These are phyloP conservation scores for Cryphonectria parasitica DNA, from an alignment of 2,329 filamentous ascomycete species.

Conservation along the genomic window DNA sequence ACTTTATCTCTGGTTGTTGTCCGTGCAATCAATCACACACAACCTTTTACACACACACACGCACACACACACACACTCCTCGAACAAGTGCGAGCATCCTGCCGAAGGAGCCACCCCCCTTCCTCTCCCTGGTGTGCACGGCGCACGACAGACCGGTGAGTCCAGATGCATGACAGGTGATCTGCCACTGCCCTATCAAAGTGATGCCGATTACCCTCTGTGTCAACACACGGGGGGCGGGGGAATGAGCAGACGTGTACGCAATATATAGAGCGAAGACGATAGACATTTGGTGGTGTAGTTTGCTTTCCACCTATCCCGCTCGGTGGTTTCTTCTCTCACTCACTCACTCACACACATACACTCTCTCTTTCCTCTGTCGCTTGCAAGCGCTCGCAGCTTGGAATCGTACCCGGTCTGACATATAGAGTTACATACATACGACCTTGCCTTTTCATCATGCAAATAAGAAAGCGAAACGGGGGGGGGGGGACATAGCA, in stretches of 20 bases:
- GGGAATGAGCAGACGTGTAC: background rate
- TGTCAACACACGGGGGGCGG: background rate
- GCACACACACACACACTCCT: background rate
- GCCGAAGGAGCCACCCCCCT: background rate
- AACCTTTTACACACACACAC: background rate
- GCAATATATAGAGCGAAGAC: background rate
- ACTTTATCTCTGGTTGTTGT: slow-evolving; percentile 4
- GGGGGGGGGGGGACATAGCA: background rate
- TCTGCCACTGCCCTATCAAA: slow-evolving; percentile 18
- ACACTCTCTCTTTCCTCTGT: background rate
- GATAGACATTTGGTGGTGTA: background rate
- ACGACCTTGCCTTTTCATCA: background rate
- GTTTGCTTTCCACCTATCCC: background rate
- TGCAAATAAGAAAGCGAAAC: background rate
- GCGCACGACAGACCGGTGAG: slow-evolving; percentile 24
- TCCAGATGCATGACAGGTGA: slow-evolving; percentile 13
- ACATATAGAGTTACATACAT: background rate
- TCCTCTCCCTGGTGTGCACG: background rate
- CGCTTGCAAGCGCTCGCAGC: background rate
- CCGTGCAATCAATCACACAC: background rate
- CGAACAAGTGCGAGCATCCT: background rate
- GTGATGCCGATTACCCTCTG: background rate
- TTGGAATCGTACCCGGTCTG: background rate
- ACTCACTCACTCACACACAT: too few species aligned
- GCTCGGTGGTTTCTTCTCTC: too few species aligned